Base-by-base conservation (phyloP, 2,329 filamentous ascomycete species). In the Penicillium sp. region DNA sequence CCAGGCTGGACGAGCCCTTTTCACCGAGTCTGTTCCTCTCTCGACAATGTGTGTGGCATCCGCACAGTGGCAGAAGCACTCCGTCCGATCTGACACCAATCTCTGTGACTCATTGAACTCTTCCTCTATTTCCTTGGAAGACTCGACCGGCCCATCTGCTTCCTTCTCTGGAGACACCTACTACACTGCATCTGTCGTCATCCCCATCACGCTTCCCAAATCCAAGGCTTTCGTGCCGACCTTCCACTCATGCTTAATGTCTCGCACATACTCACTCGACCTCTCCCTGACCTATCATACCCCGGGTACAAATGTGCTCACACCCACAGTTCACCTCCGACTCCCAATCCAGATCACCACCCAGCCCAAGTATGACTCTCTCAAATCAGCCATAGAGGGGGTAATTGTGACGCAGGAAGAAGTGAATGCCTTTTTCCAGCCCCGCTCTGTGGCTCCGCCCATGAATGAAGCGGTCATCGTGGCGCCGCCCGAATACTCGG, bases 191-290 rank as follows among this genome's bases (percentile, higher is more conserved):
- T 74, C 74, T n/a, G 71, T 88, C 31, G 64, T 85, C 1, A 78
- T 87, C 1, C 85, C 85, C 0, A 72, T 88, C 59, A 77, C 77
- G 0, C 74, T 87, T 0, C 84, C 85, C 2, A 61, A 64, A n/a
- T 72, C 72, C 54, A 86, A 84, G 58, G 71, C 77, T 24, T 86
- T 86, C 64, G 70, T 86, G 18, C 86, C 85, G 1, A 84, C 83
- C 2, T 89, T 88, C 70, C 82, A 87, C 71, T 78, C 79, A 33
- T 89, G 85, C 65, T 76, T 88, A 46, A 71, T 82, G 39, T 82
- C 81, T n/a, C 77, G 86, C 45, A 70, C 76, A 15, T 88, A 89
- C 65, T 67, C 73, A 3, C 75, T 89, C 12, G 78, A 82, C 46
- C 68, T 88, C 49, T 72, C 74, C 12, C 67, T 88, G 20, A 75